A percentile compares a stretch with the other conserved stretches of the same genome.
Conservation (phyloP, 352 stramenopile genomes). For the Blastocystis sp. region DNA sequence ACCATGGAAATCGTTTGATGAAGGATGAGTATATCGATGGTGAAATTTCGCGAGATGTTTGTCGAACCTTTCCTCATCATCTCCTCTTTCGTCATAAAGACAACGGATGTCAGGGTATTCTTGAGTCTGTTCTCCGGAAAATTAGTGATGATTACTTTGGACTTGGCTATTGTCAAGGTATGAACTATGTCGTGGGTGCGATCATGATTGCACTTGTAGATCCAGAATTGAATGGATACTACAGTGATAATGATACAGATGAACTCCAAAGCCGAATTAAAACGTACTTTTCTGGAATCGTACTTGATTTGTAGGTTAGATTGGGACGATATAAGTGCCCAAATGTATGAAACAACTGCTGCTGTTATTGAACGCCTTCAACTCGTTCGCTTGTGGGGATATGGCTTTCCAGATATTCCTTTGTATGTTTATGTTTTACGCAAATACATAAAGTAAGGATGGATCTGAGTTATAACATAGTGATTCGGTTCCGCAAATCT, state of each 20-base stretch:
- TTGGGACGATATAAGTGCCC: not conserved
- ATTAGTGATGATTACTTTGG: constrained; percentile 60
- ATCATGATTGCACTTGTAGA: constrained; percentile 37
- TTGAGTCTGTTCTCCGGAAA: constrained; percentile 57
- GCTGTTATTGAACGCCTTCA: constrained; percentile 44
- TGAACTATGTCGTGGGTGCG: constrained; percentile 49
- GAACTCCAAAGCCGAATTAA: not conserved
- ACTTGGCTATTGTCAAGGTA: constrained; percentile 56
- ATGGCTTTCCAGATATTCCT: constrained; percentile 48
- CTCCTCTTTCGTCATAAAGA: constrained; percentile 60
- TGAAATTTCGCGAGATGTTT: constrained; percentile 58
- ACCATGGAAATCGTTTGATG: constrained; percentile 43
- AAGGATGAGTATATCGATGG: constrained; percentile 64
- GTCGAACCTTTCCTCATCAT: constrained; percentile 54
- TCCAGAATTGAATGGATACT: constrained; percentile 60
- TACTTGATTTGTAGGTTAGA: not conserved
- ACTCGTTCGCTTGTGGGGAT: constrained; percentile 52
- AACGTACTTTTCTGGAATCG: not conserved
- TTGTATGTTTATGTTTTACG: constrained; percentile 46
- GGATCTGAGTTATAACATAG: not conserved
- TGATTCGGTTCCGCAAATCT: constrained; percentile 5
- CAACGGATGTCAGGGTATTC: constrained; percentile 14
- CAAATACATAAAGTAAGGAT: constrained; percentile 25
- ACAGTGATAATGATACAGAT: constrained; percentile 56
- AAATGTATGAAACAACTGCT: constrained; percentile 35